Evolutionary conservation across 163 green algal species (phyloP), one percentile per base, ranked within the genome.

Genomic region (Scenedesmus sp.): DNA sequence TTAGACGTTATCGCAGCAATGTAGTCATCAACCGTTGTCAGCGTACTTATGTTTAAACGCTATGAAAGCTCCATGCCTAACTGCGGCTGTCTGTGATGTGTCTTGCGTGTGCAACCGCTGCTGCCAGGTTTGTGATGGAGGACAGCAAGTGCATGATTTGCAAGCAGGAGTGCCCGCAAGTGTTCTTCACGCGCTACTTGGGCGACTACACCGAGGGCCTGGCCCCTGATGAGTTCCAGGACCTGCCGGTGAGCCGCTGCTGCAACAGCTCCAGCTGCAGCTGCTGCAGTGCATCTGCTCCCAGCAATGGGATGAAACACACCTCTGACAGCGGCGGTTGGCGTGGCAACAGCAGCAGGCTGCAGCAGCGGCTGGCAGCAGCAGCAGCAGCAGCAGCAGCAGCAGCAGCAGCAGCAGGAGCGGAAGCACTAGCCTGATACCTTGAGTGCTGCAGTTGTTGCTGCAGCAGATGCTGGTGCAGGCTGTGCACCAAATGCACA

Each of bases 111-210:
- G 70, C 70, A 79, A 52, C 70, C 3, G 23, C 70, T 13, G 70
- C 23, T 46, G 20, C 70, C 70, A 79, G 98, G 6, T 97, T 98
- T 57, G 94, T 99, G 20, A 92, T 99, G 62, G 96, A 99, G 55
- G 97, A 99, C 92, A 95, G 90, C 20, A 93, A 95, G 15, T 99
- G 98, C 94, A 95, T 97, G 26, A 96, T 99, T 12, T 99, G 98
- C 93, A 97, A 99, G 92, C 95, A 98, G 82, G 91, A 96, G 10
- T 90, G 91, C 15, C 86, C 92, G 0, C 52, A 85, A 0, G 95
- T 99, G 16, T 98, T 97, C 91, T 96, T 98, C 56, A 98, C 98
- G 0, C 94, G 97, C 18, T 97, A 94, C 77, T 93, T 97, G 92
- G 98, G 97, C 10, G 95, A 97, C 84, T 99, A 97, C 94, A 99